Base-by-base conservation (phyloP, 1,284 basidiomycete species). In the Cutaneotrichosporon sp. region DNA sequence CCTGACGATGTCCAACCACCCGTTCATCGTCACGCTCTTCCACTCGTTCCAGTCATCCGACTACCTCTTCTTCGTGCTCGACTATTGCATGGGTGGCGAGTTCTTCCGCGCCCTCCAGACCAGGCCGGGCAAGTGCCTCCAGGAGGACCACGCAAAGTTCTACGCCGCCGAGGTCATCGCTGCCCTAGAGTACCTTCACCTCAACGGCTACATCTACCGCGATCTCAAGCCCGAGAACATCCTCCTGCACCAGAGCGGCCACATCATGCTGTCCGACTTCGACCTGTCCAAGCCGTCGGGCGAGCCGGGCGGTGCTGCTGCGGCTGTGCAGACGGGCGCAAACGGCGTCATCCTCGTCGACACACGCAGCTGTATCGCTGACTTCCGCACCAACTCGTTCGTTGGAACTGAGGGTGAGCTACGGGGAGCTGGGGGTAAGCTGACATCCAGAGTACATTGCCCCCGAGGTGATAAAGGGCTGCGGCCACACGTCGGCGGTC, bases 191-290 rank as follows among this genome's bases (percentile, higher is more conserved):
- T 99, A 99, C 77, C 84, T 99, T 38, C 97, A 99, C 84, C 85
- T 98, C 63, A 97, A 98, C 87, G 97, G 97, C 34, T 99, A 97
- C 83, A 98, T 99, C 72, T 99, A 99, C 81, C 89, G 97, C 55
- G 97, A 99, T 83, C 86, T 99, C 58, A 99, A 99, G 81, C 97
- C 97, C 33, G 97, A 99, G 83, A 99, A 99, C 79, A 99, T 99
- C 72, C 83, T 99, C n/a, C 83, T 99, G 56, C 97, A 99, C 80
- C 91, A 97, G 76, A 94, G 93, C 22, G 97, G 97, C 18, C 97
- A 99, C 81, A 97, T 99, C 72, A 98, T 98, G 94, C 82, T 99
- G 69, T 98, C 95, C 51, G 97, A 99, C 81, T 99, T 99, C 81
- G 97, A 99, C 81, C 85, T 99, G 33, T 97, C 95, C 13, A 99